These are phyloP conservation scores for Poa annua DNA, from an alignment of 176 grass and related monocot species.

Conservation along the genomic window DNA sequence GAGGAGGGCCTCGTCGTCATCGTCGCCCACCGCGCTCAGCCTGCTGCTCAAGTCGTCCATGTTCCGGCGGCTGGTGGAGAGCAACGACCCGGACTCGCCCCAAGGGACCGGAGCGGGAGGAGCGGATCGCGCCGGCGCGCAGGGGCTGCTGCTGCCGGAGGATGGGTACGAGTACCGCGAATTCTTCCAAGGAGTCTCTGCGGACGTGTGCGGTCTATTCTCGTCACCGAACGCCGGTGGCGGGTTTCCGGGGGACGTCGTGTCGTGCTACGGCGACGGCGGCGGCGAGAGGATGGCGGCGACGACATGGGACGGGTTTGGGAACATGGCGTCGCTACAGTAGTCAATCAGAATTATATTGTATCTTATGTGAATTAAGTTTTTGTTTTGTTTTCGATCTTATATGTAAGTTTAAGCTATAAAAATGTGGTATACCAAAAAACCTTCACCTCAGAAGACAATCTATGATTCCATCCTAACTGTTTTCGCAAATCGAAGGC, in stretches of 20 bases:
- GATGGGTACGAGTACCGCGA: slow-evolving; percentile 49
- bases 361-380: neutral
- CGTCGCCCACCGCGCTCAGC: slow-evolving; percentile 58
- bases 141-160: neutral
- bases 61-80: slow-evolving; percentile 70
- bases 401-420: too few relatives aligned
- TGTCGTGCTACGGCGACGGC: slow-evolving; percentile 1
- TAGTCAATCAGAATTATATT: neutral
- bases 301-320: slow-evolving; percentile 44
- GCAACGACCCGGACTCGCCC: slow-evolving; percentile 45
- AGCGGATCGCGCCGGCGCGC: neutral
- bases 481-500: too few relatives aligned
- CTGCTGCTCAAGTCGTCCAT: slow-evolving; percentile 75
- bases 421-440: too few relatives aligned
- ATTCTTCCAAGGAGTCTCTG: slow-evolving; percentile 40
- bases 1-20: slow-evolving; percentile 22
- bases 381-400: too few relatives aligned
- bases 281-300: neutral
- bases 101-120: neutral
- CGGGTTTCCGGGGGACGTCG: slow-evolving; percentile 17
- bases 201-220: slow-evolving; percentile 40
- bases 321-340: slow-evolving; percentile 16
- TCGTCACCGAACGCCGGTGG: neutral
- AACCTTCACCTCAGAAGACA: too few relatives aligned
- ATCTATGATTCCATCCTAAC: too few relatives aligned